phyloP scores from a whole-genome alignment of 768 basidiomycete genomes.

The Cubamyces lactineus region DNA sequence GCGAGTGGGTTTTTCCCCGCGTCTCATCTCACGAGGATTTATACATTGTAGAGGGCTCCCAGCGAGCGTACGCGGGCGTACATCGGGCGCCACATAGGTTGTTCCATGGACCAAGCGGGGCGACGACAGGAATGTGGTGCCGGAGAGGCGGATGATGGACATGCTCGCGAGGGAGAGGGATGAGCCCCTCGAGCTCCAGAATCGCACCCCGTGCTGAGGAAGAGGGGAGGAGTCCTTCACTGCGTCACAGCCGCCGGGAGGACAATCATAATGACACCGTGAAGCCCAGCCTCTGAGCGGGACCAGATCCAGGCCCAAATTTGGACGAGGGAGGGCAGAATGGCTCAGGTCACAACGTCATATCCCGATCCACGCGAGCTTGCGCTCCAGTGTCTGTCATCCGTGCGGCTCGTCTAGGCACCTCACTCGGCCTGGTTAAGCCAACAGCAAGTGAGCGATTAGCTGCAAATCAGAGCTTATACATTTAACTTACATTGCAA shows the following conservation, averaged over 20 bases:
- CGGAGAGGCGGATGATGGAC: background rate
- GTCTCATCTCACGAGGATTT: background rate
- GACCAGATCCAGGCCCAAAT: background rate
- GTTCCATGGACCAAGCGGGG: background rate
- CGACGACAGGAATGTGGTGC: background rate
- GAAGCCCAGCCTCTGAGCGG: background rate
- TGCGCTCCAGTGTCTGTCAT: background rate
- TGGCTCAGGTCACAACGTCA: background rate
- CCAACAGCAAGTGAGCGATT: background rate
- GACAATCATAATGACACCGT: background rate
- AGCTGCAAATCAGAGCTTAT: background rate
- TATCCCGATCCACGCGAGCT: background rate
- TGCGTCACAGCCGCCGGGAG: background rate
- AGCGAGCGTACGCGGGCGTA: background rate
- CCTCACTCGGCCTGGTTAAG: background rate
- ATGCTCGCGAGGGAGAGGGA: no score
- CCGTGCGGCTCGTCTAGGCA: background rate
- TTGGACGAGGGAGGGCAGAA: background rate
- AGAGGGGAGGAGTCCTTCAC: background rate
- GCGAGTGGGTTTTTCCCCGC: background rate
- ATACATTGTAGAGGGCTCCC: background rate
- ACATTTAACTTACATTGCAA: background rate
- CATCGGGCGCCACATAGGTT: background rate
- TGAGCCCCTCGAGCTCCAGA: no score
- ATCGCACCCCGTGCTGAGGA: background rate